Percentiles rank a stretch among this genome's conserved stretches.
Conservation (phyloP, 176 grass and related monocot genomes). For the Phragmites australis region DNA sequence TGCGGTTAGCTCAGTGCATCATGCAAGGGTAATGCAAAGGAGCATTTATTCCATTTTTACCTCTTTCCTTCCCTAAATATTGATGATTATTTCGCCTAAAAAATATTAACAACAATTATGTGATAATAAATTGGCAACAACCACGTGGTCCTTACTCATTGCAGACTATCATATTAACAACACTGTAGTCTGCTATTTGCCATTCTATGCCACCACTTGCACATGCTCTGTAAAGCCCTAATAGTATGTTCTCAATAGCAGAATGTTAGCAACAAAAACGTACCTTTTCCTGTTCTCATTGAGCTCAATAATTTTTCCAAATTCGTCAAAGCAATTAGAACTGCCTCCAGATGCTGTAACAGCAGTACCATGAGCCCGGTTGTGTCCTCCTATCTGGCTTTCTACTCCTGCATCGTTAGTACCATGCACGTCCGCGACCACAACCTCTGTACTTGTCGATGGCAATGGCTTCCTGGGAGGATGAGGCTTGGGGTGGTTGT, state of each 20-base stretch:
- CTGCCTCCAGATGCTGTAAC: background rate
- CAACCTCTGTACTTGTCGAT: constrained; percentile 22
- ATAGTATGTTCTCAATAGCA: background rate
- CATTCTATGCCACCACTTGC: constrained; percentile 14
- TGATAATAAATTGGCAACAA: too few species aligned
- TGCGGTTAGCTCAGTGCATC: background rate
- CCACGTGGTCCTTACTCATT: background rate
- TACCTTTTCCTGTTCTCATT: constrained; percentile 40
- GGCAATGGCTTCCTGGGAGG: background rate
- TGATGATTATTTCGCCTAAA: too few species aligned
- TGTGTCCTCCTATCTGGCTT: constrained; percentile 1
- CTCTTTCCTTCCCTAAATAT: background rate
- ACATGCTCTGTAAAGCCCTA: background rate
- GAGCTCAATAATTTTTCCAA: constrained; percentile 15
- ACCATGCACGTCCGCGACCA: background rate
- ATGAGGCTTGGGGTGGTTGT: constrained; percentile 57
- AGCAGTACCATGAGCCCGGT: constrained; percentile 5
- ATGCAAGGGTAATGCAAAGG: background rate
- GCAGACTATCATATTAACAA: background rate
- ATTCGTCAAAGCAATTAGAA: background rate
- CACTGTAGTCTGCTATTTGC: background rate
- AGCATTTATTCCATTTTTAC: background rate
- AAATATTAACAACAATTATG: too few species aligned
- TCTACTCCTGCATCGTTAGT: constrained; percentile 14
- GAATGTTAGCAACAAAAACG: background rate